Conservation (phyloP, 2,329 filamentous ascomycete genomes). For the Basipetospora sp. region DNA sequence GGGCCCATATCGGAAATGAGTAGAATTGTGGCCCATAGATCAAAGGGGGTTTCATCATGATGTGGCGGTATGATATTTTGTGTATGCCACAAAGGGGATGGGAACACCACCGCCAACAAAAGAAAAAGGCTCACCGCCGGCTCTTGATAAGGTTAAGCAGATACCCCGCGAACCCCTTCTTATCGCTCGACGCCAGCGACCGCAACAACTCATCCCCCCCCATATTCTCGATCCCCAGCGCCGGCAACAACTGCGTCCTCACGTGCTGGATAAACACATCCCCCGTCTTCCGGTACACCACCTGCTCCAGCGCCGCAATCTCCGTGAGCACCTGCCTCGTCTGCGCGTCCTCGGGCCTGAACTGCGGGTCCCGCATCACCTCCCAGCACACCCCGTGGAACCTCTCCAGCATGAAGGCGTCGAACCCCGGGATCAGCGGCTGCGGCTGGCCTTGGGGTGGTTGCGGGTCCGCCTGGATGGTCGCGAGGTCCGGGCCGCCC, state of each 20-base stretch:
- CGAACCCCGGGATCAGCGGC: constrained; percentile 69
- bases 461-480: constrained; percentile 36
- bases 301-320: constrained; percentile 74
- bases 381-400: constrained; percentile 89
- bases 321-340: constrained; percentile 77
- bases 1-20: no score
- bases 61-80: background rate
- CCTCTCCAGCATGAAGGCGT: constrained; percentile 73
- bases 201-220: constrained; percentile 44
- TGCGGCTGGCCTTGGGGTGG: constrained; percentile 35
- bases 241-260: constrained; percentile 47
- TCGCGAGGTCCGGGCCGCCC: constrained; percentile 69
- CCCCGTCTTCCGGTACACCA: constrained; percentile 81
- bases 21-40: no score
- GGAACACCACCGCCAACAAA: background rate
- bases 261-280: constrained; percentile 61
- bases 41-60: background rate
- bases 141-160: constrained; percentile 42
- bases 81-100: background rate
- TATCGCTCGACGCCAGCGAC: constrained; percentile 41
- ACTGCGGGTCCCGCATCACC: constrained; percentile 61
- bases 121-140: constrained; percentile 13
- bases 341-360: constrained; percentile 77
- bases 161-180: constrained; percentile 50
- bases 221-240: constrained; percentile 49